Percentiles rank a stretch among this genome's conserved stretches.
phyloP scores from a whole-genome alignment of 73 alveolate species.

The Symbiodinium pilosum region DNA sequence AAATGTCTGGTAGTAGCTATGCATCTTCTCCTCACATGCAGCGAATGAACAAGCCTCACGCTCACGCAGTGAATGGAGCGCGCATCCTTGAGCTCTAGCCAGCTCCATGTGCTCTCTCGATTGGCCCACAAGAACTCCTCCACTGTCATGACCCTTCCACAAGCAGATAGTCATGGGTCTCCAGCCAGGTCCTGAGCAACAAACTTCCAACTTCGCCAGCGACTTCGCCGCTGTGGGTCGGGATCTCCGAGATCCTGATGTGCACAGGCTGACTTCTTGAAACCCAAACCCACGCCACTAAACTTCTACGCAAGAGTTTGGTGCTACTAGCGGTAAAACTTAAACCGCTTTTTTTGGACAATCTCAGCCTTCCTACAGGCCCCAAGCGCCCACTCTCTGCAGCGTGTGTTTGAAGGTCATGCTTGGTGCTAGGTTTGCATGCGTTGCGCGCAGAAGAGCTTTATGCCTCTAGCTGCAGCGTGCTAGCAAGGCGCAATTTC shows the following conservation, averaged over 20 bases:
- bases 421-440: too few relatives aligned
- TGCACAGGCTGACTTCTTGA: neutral
- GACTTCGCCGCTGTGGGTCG: slow-evolving; percentile 14
- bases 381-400: too few relatives aligned
- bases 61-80: neutral
- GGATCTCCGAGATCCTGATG: slow-evolving; percentile 27
- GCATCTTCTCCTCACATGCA: slow-evolving; percentile 24
- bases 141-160: neutral
- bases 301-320: too few relatives aligned
- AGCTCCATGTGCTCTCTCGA: neutral
- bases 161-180: neutral
- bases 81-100: slow-evolving; percentile 20
- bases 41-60: neutral
- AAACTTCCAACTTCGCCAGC: slow-evolving; percentile 54
- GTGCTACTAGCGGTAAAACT: too few relatives aligned
- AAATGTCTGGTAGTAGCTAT: slow-evolving; percentile 6
- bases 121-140: slow-evolving; percentile 25
- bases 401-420: too few relatives aligned
- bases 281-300: too few relatives aligned
- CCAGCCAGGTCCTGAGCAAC: slow-evolving; percentile 35
- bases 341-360: too few relatives aligned
- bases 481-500: too few relatives aligned
- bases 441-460: too few relatives aligned
- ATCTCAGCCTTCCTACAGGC: too few relatives aligned
- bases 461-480: too few relatives aligned